Evolutionary conservation across 371 early-diverging fungal genomes (phyloP).

Genomic region (Apophysomyces elegans): DNA sequence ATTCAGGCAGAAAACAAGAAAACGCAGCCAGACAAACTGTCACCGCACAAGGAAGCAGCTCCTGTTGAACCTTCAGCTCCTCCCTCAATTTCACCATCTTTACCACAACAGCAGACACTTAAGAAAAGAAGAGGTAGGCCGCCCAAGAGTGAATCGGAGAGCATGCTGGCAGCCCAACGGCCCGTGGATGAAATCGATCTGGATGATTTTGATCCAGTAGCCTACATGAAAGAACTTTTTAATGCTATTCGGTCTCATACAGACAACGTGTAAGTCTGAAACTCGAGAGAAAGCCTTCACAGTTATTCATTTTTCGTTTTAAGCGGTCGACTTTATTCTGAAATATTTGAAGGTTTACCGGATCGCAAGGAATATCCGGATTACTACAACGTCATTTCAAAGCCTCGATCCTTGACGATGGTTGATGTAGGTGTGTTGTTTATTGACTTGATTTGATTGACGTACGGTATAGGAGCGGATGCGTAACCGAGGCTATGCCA

Average conservation of each 20-base stretch:
- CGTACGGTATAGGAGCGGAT: slow-evolving; percentile 48
- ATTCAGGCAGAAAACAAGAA: slow-evolving; percentile 1
- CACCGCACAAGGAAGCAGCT: not conserved
- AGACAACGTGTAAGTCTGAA: slow-evolving; percentile 41
- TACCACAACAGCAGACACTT: slow-evolving; percentile 17
- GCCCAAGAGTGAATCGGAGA: slow-evolving; percentile 48
- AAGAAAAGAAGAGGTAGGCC: slow-evolving; percentile 50
- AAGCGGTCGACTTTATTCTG: slow-evolving; percentile 70
- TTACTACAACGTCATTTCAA: slow-evolving; percentile 85
- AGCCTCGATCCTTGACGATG: slow-evolving; percentile 70
- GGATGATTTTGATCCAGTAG: slow-evolving; percentile 40
- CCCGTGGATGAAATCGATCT: slow-evolving; percentile 42
- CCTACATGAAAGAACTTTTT: slow-evolving; percentile 45
- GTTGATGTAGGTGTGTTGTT: slow-evolving; percentile 41
- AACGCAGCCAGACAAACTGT: not conserved
- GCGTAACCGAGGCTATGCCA: slow-evolving; percentile 56
- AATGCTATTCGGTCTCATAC: slow-evolving; percentile 44
- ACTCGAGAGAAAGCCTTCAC: not conserved
- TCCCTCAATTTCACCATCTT: not conserved
- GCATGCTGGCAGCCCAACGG: slow-evolving; percentile 20
- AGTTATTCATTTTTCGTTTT: not conserved
- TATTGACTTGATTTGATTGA: not conserved
- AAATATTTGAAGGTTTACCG: slow-evolving; percentile 82
- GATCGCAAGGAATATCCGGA: slow-evolving; percentile 83
- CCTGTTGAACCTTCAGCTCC: not conserved